Conservation (phyloP, 2,329 filamentous ascomycete genomes). For the Fusarium redolens region DNA sequence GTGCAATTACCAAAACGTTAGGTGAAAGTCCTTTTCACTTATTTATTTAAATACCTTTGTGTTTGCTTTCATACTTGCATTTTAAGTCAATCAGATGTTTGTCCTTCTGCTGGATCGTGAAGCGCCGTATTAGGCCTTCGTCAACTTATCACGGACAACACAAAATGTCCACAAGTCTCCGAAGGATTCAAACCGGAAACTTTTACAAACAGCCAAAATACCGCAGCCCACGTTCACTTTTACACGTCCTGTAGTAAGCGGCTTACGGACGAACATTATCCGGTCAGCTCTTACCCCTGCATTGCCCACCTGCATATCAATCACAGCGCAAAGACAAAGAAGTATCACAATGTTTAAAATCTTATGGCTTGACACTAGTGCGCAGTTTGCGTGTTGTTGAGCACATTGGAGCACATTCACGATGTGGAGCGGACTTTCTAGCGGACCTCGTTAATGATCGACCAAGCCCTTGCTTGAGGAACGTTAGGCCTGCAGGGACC, state of each 20-base stretch:
- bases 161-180: neutral
- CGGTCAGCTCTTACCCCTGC: neutral
- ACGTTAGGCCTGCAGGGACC: slow-evolving; percentile 6
- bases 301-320: neutral
- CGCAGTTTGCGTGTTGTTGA: slow-evolving; percentile 1
- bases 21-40: neutral
- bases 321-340: neutral
- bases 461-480: slow-evolving; percentile 4
- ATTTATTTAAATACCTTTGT: neutral
- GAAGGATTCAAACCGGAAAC: neutral
- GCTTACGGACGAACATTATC: neutral
- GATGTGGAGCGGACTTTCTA: slow-evolving; percentile 28
- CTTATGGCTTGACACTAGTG: neutral
- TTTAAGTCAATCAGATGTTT: neutral
- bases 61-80: too few relatives aligned
- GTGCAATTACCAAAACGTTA: neutral
- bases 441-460: slow-evolving; percentile 13
- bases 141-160: neutral
- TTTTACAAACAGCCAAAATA: neutral
- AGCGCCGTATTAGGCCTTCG: neutral
- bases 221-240: neutral
- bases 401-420: neutral
- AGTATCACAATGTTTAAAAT: neutral
- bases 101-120: neutral
- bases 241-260: neutral